phyloP scores from a whole-genome alignment of 2,329 filamentous ascomycete genomes.

The Didymella segeticola region DNA sequence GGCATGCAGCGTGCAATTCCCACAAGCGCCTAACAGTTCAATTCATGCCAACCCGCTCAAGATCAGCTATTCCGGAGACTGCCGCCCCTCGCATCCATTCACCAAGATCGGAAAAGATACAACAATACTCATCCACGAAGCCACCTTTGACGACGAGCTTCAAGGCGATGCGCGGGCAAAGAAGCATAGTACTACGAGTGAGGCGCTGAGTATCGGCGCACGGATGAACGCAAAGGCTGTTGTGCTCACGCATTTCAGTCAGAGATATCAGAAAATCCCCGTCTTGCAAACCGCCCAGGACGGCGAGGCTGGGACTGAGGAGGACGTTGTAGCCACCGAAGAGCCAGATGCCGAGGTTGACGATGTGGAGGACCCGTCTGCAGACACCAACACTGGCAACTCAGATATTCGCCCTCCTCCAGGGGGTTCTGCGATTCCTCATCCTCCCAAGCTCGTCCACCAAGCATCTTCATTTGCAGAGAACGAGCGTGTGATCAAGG shows the following conservation, averaged over 20 bases:
- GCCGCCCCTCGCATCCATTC: conserved; percentile 73
- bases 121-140: conserved; percentile 91
- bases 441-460: conserved; percentile 16
- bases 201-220: conserved; percentile 79
- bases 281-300: conserved; percentile 54
- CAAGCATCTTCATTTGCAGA: conserved; percentile 19
- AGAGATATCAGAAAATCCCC: conserved; percentile 83
- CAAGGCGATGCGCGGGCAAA: conserved; percentile 79
- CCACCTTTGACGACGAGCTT: conserved; percentile 92
- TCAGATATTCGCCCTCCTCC: conserved; percentile 29
- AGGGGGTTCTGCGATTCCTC: conserved; percentile 9
- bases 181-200: conserved; percentile 86
- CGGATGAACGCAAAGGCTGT: conserved; percentile 81
- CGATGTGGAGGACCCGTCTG: conserved; percentile 29
- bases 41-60: conserved; percentile 67
- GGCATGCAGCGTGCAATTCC: conserved; percentile 79
- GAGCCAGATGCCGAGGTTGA: conserved; percentile 37
- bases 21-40: conserved; percentile 51
- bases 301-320: conserved; percentile 24
- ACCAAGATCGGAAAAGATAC: conserved; percentile 72
- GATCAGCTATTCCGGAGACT: conserved; percentile 93
- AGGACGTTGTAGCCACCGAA: conserved; percentile 21
- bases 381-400: conserved; percentile 24
- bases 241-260: conserved; percentile 92
- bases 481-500: conserved; percentile 45